Evolutionary conservation across 148 eudicot species (phyloP).

Genomic region (Amaranthus palmeri): DNA sequence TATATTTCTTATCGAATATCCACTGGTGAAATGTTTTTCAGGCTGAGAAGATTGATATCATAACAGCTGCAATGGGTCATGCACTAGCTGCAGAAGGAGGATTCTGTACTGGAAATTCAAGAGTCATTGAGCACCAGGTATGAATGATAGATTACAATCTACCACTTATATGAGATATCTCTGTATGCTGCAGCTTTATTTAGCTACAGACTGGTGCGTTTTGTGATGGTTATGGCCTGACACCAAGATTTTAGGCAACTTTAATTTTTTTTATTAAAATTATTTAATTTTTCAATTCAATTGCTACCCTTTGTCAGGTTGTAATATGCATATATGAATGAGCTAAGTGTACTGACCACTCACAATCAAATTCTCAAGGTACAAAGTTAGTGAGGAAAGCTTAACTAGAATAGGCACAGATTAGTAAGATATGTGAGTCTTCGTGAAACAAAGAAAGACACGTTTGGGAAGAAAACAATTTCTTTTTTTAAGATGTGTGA

Average conservation of each 20-base stretch:
- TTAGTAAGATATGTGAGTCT: neutral
- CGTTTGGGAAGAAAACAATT: neutral
- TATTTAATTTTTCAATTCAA: too few relatives aligned
- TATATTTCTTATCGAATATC: neutral
- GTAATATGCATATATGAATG: too few relatives aligned
- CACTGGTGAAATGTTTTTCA: conserved; percentile 27
- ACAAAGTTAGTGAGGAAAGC: neutral
- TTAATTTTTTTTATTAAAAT: too few relatives aligned
- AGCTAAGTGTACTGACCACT: neutral
- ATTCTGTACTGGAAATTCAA: conserved; percentile 82
- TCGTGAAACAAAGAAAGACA: neutral
- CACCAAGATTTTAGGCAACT: neutral
- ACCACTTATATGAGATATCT: conserved; percentile 6
- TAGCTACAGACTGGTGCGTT: neutral
- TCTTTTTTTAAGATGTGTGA: neutral
- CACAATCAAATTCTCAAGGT: neutral
- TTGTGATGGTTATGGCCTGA: neutral
- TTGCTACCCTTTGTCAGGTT: too few relatives aligned
- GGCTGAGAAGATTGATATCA: conserved; percentile 85
- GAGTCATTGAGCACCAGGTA: conserved; percentile 96
- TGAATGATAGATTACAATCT: conserved; percentile 6
- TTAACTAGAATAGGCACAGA: too few relatives aligned
- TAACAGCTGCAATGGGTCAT: conserved; percentile 99
- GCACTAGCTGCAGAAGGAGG: conserved; percentile 97
- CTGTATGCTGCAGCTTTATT: neutral